Percentiles rank a stretch among this genome's conserved stretches.
Evolutionary conservation across 345 rosid species (phyloP).

Genomic region (Noccaea bulbosa): DNA sequence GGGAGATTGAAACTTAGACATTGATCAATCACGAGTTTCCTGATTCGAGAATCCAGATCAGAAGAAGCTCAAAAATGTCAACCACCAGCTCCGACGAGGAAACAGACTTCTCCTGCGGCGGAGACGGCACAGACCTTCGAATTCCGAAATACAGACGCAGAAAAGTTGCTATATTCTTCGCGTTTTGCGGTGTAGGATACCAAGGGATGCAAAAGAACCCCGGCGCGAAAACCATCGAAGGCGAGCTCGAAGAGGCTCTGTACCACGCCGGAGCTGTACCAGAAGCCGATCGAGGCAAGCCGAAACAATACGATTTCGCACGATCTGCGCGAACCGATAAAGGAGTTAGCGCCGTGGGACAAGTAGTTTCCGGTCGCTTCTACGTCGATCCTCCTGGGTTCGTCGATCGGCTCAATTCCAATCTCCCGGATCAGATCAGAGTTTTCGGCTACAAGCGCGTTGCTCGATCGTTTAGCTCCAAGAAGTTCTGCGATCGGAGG

Average conservation of each 20-base stretch:
- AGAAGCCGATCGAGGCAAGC: slow-evolving; percentile 63
- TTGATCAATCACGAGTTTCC: slow-evolving; percentile 35
- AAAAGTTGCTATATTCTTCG: slow-evolving; percentile 82
- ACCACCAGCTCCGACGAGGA: slow-evolving; percentile 49
- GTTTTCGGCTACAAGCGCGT: slow-evolving; percentile 77
- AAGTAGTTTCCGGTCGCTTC: slow-evolving; percentile 87
- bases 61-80: slow-evolving; percentile 63
- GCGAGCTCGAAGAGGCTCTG: slow-evolving; percentile 92
- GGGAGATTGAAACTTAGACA: slow-evolving; percentile 1
- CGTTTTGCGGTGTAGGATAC: slow-evolving; percentile 94
- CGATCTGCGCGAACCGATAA: slow-evolving; percentile 91
- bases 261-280: slow-evolving; percentile 74
- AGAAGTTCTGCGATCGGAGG: slow-evolving; percentile 84
- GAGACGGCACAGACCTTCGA: slow-evolving; percentile 12
- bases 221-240: slow-evolving; percentile 94
- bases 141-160: slow-evolving; percentile 62
- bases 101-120: slow-evolving; percentile 23
- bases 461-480: slow-evolving; percentile 66
- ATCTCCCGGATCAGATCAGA: slow-evolving; percentile 62
- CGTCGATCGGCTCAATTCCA: slow-evolving; percentile 66
- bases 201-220: slow-evolving; percentile 98
- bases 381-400: slow-evolving; percentile 82
- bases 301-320: slow-evolving; percentile 80
- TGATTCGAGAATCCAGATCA: slow-evolving; percentile 46
- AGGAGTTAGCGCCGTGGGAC: slow-evolving; percentile 95